Conservation (phyloP, 2,329 filamentous ascomycete genomes). For the Stachybotrys chlorohalonatus region DNA sequence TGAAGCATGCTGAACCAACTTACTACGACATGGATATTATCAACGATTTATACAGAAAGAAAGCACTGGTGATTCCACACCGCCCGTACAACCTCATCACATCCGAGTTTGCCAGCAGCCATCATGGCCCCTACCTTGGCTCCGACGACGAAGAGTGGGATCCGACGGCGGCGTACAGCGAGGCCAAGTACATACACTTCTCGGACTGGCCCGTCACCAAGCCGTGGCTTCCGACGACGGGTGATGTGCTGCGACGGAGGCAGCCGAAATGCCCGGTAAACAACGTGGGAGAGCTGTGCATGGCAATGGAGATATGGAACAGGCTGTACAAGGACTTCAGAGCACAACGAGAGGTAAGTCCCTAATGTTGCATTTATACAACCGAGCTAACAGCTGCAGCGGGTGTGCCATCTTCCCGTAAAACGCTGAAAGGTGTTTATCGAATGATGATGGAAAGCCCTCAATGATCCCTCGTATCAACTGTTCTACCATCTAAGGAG, state of each 20-base stretch:
- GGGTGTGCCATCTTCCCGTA: too few species aligned
- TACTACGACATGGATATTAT: conserved; percentile 61
- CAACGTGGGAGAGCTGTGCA: conserved; percentile 36
- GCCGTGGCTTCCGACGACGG: conserved; percentile 24
- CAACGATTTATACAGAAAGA: conserved; percentile 50
- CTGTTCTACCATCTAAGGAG: too few species aligned
- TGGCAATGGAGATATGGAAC: conserved; percentile 5
- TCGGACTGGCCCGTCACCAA: conserved; percentile 36
- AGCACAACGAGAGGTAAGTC: conserved; percentile 3
- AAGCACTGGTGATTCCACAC: conserved; percentile 53
- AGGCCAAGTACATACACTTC: conserved; percentile 47
- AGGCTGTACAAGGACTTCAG: conserved; percentile 39
- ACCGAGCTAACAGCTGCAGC: too few species aligned
- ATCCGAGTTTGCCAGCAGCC: conserved; percentile 48
- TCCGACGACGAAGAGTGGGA: conserved; percentile 43
- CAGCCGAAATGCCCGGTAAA: conserved; percentile 24
- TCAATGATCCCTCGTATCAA: too few species aligned
- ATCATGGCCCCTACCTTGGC: conserved; percentile 32
- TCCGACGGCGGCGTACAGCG: conserved; percentile 35
- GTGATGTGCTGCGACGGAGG: conserved; percentile 1
- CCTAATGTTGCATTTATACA: too few species aligned
- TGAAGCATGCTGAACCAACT: conserved; percentile 9
- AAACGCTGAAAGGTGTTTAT: too few species aligned
- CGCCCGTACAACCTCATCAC: conserved; percentile 53
- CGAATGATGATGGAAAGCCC: too few species aligned